Evolutionary conservation across 2,329 filamentous ascomycete species (phyloP).

Genomic region (Pseudocercospora fijiensis): DNA sequence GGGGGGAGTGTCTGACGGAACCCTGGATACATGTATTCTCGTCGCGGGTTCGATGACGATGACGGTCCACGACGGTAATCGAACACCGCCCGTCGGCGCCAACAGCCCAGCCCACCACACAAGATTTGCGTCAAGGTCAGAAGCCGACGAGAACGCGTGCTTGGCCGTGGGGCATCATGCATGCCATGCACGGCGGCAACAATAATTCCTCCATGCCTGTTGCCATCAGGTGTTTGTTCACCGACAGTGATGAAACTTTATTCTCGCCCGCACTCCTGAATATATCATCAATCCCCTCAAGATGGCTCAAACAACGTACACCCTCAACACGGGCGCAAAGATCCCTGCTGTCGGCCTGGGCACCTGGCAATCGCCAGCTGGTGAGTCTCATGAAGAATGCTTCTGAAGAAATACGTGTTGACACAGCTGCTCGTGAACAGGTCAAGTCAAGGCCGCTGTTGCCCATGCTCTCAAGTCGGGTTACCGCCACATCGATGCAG

Average conservation of each 20-base stretch:
- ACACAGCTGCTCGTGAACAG: slow-evolving; percentile 32
- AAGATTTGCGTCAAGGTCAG: neutral
- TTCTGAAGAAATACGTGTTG: neutral
- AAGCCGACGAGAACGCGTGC: neutral
- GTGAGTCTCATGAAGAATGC: neutral
- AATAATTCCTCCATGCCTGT: neutral
- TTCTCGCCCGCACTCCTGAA: slow-evolving; percentile 8
- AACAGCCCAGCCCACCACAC: neutral
- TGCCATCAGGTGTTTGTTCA: slow-evolving; percentile 1
- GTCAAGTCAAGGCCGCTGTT: slow-evolving; percentile 51
- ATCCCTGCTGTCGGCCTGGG: slow-evolving; percentile 43
- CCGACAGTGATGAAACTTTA: slow-evolving; percentile 7
- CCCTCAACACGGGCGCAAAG: slow-evolving; percentile 42
- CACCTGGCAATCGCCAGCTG: slow-evolving; percentile 39
- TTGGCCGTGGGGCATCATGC: neutral
- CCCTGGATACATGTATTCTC: no score
- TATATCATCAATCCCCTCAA: slow-evolving; percentile 20
- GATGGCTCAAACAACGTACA: slow-evolving; percentile 35
- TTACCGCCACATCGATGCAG: slow-evolving; percentile 61
- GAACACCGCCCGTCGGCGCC: neutral
- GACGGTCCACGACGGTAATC: neutral
- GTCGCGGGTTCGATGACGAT: neutral
- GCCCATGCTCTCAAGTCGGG: slow-evolving; percentile 50
- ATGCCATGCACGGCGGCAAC: no score
- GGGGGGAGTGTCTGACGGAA: no score